These are phyloP conservation scores for Plectranthus barbatus DNA, from an alignment of 257 asterid genomes.

Conservation along the genomic window DNA sequence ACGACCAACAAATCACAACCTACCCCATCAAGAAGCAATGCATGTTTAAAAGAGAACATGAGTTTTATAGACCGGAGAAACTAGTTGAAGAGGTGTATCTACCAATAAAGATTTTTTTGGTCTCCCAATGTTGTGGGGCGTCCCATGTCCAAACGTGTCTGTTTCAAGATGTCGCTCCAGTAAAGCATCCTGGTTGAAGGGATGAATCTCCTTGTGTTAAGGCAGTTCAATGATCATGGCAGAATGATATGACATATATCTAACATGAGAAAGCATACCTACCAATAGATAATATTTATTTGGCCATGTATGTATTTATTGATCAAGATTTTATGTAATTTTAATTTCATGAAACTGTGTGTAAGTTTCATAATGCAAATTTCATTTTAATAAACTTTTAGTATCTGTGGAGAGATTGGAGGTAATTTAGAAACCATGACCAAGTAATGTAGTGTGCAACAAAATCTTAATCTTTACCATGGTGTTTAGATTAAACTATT, in stretches of 20 bases:
- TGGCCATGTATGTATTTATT: too few species aligned
- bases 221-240: neutral
- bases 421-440: neutral
- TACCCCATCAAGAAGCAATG: constrained; percentile 16
- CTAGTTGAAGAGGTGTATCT: neutral
- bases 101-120: constrained; percentile 68
- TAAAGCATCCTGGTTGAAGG: constrained; percentile 47
- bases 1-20: constrained; percentile 65
- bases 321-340: neutral
- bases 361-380: neutral
- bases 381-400: neutral
- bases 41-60: neutral
- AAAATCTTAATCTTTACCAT: neutral
- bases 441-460: neutral
- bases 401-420: neutral
- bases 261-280: too few species aligned
- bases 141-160: constrained; percentile 46
- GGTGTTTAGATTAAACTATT: neutral
- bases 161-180: constrained; percentile 62
- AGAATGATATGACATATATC: neutral
- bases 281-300: too few species aligned
- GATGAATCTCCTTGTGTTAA: neutral
- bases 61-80: neutral
- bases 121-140: constrained; percentile 41
- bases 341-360: too few species aligned